Percentiles rank a stretch among this genome's conserved stretches.
Evolutionary conservation across 2,329 filamentous ascomycete genomes (phyloP).

Genomic region (Hypoxylon sp.): DNA sequence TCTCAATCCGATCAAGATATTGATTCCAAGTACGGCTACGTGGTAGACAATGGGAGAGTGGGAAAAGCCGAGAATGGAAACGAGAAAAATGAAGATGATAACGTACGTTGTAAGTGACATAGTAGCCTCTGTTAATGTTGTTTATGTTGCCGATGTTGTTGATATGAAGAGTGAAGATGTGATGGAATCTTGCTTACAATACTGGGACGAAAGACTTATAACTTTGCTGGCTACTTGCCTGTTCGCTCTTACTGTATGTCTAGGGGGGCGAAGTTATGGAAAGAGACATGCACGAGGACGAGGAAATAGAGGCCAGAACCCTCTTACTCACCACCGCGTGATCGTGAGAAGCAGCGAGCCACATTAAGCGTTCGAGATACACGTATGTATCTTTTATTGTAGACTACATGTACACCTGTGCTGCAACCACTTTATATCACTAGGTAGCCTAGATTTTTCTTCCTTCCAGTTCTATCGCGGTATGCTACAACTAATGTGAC

Average conservation of each 20-base stretch:
- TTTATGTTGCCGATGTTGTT: background rate
- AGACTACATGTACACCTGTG: background rate
- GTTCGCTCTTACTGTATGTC: background rate
- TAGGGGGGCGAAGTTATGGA: slow-evolving; percentile 3
- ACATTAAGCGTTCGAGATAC: background rate
- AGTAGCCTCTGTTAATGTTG: slow-evolving; percentile 14
- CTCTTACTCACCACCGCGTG: background rate
- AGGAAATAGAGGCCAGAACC: slow-evolving; percentile 5
- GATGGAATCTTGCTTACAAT: background rate
- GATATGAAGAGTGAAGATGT: slow-evolving; percentile 11
- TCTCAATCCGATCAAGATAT: background rate
- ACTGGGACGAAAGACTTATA: background rate
- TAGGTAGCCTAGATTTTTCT: too few relatives aligned
- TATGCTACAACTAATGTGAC: too few relatives aligned
- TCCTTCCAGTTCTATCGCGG: background rate
- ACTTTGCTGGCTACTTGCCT: background rate
- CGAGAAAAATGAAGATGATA: background rate
- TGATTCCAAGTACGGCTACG: background rate
- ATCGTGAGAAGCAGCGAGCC: slow-evolving; percentile 7
- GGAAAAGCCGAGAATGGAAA: background rate
- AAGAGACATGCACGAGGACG: slow-evolving; percentile 5
- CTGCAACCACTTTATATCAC: background rate
- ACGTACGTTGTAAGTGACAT: background rate
- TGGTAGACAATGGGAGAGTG: background rate
- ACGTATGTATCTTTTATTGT: background rate